Conservation (phyloP, 1,284 basidiomycete species). For the Trametes sp. region DNA sequence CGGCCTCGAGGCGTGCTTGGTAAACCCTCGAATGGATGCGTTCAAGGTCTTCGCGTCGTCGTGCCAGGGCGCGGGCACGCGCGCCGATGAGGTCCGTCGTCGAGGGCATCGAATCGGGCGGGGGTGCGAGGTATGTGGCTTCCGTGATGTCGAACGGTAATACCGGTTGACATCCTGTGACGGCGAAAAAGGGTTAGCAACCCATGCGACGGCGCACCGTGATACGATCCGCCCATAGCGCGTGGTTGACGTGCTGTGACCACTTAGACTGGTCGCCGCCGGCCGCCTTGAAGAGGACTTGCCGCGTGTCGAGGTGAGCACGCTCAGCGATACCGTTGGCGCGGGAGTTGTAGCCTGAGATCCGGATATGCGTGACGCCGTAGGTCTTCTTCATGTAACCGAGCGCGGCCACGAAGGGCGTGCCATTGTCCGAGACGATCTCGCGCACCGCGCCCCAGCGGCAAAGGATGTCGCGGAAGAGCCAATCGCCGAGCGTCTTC, state of each 20-base stretch:
- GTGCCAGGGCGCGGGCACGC: slow-evolving; percentile 38
- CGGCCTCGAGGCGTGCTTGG: slow-evolving; percentile 31
- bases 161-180: slow-evolving; percentile 47
- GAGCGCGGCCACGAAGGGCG: slow-evolving; percentile 43
- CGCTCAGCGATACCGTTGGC: slow-evolving; percentile 50
- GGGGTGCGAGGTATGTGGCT: slow-evolving; percentile 46
- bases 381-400: slow-evolving; percentile 43
- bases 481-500: slow-evolving; percentile 33
- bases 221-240: slow-evolving; percentile 52
- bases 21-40: slow-evolving; percentile 29
- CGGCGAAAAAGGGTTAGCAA: slow-evolving; percentile 47
- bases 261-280: slow-evolving; percentile 44
- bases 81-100: slow-evolving; percentile 33
- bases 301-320: slow-evolving; percentile 44
- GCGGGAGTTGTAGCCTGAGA: slow-evolving; percentile 53
- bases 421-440: slow-evolving; percentile 39
- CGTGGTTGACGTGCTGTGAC: slow-evolving; percentile 36
- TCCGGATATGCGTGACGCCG: slow-evolving; percentile 48
- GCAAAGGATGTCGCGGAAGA: slow-evolving; percentile 39
- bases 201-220: slow-evolving; percentile 41
- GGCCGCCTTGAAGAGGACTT: slow-evolving; percentile 47
- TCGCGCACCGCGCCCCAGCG: slow-evolving; percentile 33
- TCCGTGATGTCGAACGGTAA: slow-evolving; percentile 50
- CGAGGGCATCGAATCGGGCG: slow-evolving; percentile 33
- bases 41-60: slow-evolving; percentile 24